Evolutionary conservation across 2,329 filamentous ascomycete species (phyloP).

Genomic region (Arthrobotrys iridis): DNA sequence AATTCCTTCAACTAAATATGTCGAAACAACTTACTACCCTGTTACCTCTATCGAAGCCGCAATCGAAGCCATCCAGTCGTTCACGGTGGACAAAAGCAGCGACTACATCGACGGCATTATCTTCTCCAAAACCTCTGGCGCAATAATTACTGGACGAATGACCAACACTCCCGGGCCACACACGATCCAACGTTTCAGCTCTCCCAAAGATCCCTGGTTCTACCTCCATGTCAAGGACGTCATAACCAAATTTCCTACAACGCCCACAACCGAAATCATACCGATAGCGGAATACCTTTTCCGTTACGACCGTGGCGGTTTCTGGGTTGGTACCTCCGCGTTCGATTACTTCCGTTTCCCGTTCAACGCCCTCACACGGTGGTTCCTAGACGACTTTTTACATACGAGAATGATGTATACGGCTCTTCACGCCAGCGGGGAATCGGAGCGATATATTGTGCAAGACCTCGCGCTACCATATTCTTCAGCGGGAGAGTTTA

Average conservation of each 20-base stretch:
- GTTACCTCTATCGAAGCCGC: constrained; percentile 4
- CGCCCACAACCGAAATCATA: constrained; percentile 66
- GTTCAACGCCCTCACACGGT: constrained; percentile 72
- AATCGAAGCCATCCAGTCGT: constrained; percentile 66
- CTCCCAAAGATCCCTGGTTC: constrained; percentile 75
- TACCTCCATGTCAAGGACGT: constrained; percentile 71
- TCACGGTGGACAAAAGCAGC: constrained; percentile 61
- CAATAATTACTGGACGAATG: constrained; percentile 71
- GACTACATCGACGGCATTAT: constrained; percentile 77
- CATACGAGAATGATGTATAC: constrained; percentile 74
- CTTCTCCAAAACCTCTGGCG: constrained; percentile 67
- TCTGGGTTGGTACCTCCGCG: constrained; percentile 73
- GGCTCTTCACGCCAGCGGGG: constrained; percentile 71
- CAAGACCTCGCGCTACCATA: constrained; percentile 46
- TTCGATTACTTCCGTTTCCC: constrained; percentile 73
- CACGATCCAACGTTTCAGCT: constrained; percentile 65
- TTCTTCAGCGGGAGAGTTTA: constrained; percentile 17
- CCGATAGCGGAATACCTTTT: constrained; percentile 75
- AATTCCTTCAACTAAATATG: constrained; percentile 67
- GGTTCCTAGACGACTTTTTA: constrained; percentile 70
- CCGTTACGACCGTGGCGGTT: constrained; percentile 75
- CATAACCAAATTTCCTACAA: constrained; percentile 59
- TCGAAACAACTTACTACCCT: constrained; percentile 72
- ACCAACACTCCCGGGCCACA: constrained; percentile 64
- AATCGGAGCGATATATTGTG: constrained; percentile 63